Evolutionary conservation across 176 grass and related monocot species (phyloP), one percentile per base, ranked within the genome.

Genomic region (Thinopyrum elongatum): DNA sequence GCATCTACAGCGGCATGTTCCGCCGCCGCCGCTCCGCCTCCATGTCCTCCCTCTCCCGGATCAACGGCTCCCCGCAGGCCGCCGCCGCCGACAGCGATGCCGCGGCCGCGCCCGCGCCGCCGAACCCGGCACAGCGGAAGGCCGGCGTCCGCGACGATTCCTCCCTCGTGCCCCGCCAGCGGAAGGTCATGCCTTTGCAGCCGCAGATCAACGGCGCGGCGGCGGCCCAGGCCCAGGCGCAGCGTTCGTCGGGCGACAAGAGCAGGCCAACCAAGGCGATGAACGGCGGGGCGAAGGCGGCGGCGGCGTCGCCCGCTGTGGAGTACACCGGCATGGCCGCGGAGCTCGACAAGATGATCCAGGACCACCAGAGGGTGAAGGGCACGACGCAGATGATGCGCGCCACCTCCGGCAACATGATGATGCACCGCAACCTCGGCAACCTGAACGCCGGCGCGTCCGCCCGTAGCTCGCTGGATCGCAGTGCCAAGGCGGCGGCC

Each of bases 271-370:
- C 33, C 44, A 84, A 34, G 64, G 62, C 10, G 19, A 30, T 65
- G 29, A 90, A 91, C 10, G 86, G 83, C 11, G 58, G 55, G 12
- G 23, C 87, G 3, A 88, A 70, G 38, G 17, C 79, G 3, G 51
- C 55, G 10, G 74, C 8, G 6, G 7, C 59, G 22, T 47, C 83
- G 10, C 38, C 83, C 8, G 60, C 73, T 7, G 65, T 38, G n/a
- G 81, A 86, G 85, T 94, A 92, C 86, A 97, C 82, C 1, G 90
- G 92, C 72, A 83, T 94, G 44, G 95, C 92, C 1, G 95, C 90
- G 5, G 95, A 95, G 84, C 90, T 98, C 9, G 95, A 98, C 78
- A 90, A 81, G 84, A 94, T 98, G 95, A 90, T 98, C 86, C 81
- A 90, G 4, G 89, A 98, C 74, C 87, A 89, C 70, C 91, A 88